These are phyloP conservation scores for Kandelia obovata DNA, from an alignment of 345 rosid species.

Conservation along the genomic window DNA sequence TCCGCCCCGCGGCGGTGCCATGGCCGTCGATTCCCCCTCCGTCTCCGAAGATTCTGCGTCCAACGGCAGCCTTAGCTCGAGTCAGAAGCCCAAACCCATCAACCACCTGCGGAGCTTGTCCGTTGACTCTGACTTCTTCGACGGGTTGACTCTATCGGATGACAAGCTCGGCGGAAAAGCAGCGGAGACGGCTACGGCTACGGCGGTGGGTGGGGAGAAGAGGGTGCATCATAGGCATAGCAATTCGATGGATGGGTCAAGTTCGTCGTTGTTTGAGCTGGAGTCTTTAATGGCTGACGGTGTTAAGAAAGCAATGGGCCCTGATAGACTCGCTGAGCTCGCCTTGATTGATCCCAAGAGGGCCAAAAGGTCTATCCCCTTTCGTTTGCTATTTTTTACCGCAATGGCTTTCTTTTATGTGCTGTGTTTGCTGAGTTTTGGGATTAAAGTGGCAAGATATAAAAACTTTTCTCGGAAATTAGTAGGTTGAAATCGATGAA, in stretches of 20 bases:
- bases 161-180: constrained; percentile 38
- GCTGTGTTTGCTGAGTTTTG: background rate
- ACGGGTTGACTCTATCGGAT: constrained; percentile 36
- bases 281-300: constrained; percentile 59
- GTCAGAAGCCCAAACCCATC: constrained; percentile 35
- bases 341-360: constrained; percentile 91
- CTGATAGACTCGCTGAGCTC: constrained; percentile 81
- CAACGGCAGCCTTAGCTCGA: constrained; percentile 25
- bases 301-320: constrained; percentile 74
- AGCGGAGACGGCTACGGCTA: constrained; percentile 19
- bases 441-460: too few relatives aligned
- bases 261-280: constrained; percentile 46
- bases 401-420: too few relatives aligned
- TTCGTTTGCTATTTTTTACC: background rate
- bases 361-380: constrained; percentile 66
- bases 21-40: constrained; percentile 49
- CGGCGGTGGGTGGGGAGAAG: constrained; percentile 39
- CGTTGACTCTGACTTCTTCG: constrained; percentile 85
- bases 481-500: too few relatives aligned
- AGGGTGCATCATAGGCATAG: constrained; percentile 60
- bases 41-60: constrained; percentile 62
- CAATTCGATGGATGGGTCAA: constrained; percentile 78
- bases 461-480: too few relatives aligned
- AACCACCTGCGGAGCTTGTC: constrained; percentile 83
- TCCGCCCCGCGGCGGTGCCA: constrained; percentile 23